A percentile compares a stretch with the other conserved stretches of the same genome.
Conservation (phyloP, 257 asterid species). For the Nicotiana otophora region DNA sequence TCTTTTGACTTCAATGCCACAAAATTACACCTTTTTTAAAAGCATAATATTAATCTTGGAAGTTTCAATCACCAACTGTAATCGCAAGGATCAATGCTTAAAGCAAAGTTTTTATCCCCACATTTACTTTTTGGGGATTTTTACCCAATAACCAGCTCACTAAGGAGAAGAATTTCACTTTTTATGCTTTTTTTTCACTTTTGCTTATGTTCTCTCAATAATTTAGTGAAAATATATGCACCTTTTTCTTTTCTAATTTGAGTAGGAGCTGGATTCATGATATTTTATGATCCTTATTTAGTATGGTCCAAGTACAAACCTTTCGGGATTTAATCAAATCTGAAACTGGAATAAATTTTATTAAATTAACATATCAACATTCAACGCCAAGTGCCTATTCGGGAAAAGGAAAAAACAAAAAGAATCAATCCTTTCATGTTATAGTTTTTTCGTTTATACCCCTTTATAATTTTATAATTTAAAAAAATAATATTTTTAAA, state of each 20-base stretch:
- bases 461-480: too few relatives aligned
- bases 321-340: background rate
- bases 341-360: background rate
- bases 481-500: too few relatives aligned
- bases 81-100: background rate
- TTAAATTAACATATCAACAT: background rate
- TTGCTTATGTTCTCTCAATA: background rate
- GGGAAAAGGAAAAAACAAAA: background rate
- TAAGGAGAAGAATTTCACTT: background rate
- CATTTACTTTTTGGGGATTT: background rate
- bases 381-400: background rate
- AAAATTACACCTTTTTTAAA: background rate
- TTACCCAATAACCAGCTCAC: background rate
- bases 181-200: background rate
- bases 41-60: background rate
- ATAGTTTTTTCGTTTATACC: too few relatives aligned
- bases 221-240: background rate
- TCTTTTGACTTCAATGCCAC: background rate
- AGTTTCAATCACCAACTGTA: background rate
- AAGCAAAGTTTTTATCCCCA: background rate
- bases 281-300: background rate
- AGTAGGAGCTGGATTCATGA: background rate
- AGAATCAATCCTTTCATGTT: too few relatives aligned
- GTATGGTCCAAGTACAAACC: background rate
- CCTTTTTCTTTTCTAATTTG: background rate